phyloP scores from a whole-genome alignment of 2,329 filamentous ascomycete genomes.

The Rasamsonia emersonii region DNA sequence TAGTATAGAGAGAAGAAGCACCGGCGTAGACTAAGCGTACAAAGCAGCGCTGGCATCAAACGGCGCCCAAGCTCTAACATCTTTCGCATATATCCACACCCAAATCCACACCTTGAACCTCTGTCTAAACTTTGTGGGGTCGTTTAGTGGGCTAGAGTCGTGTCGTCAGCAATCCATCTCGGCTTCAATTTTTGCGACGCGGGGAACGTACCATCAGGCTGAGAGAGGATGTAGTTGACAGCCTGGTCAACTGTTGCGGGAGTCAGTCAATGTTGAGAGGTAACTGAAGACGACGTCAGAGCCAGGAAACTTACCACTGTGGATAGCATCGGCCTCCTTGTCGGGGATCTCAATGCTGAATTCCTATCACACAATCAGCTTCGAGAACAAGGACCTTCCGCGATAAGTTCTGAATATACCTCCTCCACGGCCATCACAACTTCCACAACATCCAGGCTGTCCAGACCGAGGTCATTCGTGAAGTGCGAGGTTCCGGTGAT shows the following conservation, averaged over 20 bases:
- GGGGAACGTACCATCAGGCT: conserved; percentile 73
- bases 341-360: conserved; percentile 96
- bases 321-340: conserved; percentile 90
- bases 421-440: conserved; percentile 99
- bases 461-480: conserved; percentile 90
- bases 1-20: conserved; percentile 24
- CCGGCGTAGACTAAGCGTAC: conserved; percentile 30
- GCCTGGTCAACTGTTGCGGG: conserved; percentile 86
- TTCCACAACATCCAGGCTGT: conserved; percentile 97
- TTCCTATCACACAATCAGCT: conserved; percentile 40
- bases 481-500: conserved; percentile 82
- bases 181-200: no score
- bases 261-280: conserved; percentile 2
- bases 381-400: conserved; percentile 12
- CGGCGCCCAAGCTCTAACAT: conserved; percentile 22
- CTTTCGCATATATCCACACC: conserved; percentile 18
- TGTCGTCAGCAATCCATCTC: conserved; percentile 3
- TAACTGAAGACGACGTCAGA: conserved; percentile 6
- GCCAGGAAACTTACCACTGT: conserved; percentile 63
- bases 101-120: conserved; percentile 22
- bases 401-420: conserved; percentile 48
- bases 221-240: conserved; percentile 84
- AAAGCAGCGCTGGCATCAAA: conserved; percentile 19
- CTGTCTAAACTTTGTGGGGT: conserved; percentile 19
- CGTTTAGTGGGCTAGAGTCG: conserved; percentile 28